A percentile compares a stretch with the other conserved stretches of the same genome.
These are phyloP conservation scores for Cyberlindnera maritima DNA, from an alignment of 805 yeast genomes.

Conservation along the genomic window DNA sequence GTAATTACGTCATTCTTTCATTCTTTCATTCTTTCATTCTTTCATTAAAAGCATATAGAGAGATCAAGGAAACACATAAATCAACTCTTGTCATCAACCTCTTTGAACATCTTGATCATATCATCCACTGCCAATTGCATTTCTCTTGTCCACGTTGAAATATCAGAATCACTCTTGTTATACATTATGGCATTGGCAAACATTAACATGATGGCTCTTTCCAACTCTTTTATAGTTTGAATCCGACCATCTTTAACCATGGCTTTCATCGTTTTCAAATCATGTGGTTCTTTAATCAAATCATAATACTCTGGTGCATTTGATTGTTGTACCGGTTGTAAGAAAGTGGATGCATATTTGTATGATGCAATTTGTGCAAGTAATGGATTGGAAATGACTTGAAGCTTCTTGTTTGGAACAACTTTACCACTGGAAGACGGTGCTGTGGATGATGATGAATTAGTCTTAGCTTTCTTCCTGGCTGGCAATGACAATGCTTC, in stretches of 20 bases:
- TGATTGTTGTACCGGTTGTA: constrained; percentile 62
- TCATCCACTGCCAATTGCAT: constrained; percentile 68
- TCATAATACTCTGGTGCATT: constrained; percentile 70
- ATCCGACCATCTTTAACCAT: constrained; percentile 59
- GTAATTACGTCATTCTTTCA: no score
- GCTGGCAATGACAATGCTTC: constrained; percentile 3
- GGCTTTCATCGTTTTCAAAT: constrained; percentile 59
- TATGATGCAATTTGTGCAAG: constrained; percentile 65
- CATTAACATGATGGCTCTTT: constrained; percentile 70
- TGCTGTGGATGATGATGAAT: constrained; percentile 11
- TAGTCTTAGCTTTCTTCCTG: constrained; percentile 23
- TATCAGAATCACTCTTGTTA: constrained; percentile 62
- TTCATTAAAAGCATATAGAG: neutral
- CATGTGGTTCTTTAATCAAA: constrained; percentile 61
- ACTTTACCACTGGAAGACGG: neutral
- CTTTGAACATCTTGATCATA: constrained; percentile 56
- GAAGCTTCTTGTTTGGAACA: constrained; percentile 50
- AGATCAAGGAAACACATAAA: neutral
- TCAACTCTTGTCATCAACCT: constrained; percentile 36
- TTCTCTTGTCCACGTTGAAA: constrained; percentile 58
- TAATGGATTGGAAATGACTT: constrained; percentile 57
- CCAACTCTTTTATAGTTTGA: constrained; percentile 47
- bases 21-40: no score
- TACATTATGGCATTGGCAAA: constrained; percentile 85
- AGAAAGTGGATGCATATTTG: constrained; percentile 69